A percentile compares a stretch with the other conserved stretches of the same genome.
phyloP scores from a whole-genome alignment of 2,329 filamentous ascomycete genomes.

The Fusarium setosum region DNA sequence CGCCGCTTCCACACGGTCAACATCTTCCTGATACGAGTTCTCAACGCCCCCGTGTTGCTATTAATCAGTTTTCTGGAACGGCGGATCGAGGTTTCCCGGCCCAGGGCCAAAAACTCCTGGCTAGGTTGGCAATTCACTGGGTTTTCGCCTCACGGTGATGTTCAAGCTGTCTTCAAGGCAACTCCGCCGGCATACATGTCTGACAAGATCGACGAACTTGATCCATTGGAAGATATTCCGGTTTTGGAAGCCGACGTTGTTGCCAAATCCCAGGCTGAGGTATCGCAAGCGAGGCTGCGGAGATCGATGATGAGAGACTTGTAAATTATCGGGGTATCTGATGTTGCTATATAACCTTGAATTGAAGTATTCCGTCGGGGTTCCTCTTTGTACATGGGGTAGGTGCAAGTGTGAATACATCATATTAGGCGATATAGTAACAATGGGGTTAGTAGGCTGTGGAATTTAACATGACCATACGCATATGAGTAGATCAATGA shows the following conservation, averaged over 20 bases:
- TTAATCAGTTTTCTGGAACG: constrained; percentile 79
- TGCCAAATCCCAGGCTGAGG: constrained; percentile 38
- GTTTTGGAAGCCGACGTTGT: constrained; percentile 45
- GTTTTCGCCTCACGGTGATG: constrained; percentile 65
- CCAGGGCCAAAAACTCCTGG: constrained; percentile 16
- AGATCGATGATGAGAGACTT: neutral
- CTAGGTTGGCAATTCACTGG: constrained; percentile 55
- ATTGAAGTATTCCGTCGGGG: too few species aligned
- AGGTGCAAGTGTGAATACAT: too few species aligned
- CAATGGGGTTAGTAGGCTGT: too few species aligned
- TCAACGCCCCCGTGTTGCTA: constrained; percentile 81
- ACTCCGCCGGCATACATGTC: constrained; percentile 59
- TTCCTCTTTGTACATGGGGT: too few species aligned
- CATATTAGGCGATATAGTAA: too few species aligned
- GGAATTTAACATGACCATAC: too few species aligned
- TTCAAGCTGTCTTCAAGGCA: constrained; percentile 68
- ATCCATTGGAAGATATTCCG: constrained; percentile 44
- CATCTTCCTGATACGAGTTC: constrained; percentile 77
- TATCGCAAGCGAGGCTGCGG: constrained; percentile 7
- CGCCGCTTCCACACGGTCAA: constrained; percentile 94
- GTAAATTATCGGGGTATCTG: too few species aligned
- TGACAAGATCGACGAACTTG: constrained; percentile 46
- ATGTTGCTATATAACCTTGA: too few species aligned
- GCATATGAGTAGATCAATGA: too few species aligned
- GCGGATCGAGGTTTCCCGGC: constrained; percentile 55